A percentile compares a stretch with the other conserved stretches of the same genome.
Conservation (phyloP, 2,329 filamentous ascomycete species). For the Microcera coccophila region DNA sequence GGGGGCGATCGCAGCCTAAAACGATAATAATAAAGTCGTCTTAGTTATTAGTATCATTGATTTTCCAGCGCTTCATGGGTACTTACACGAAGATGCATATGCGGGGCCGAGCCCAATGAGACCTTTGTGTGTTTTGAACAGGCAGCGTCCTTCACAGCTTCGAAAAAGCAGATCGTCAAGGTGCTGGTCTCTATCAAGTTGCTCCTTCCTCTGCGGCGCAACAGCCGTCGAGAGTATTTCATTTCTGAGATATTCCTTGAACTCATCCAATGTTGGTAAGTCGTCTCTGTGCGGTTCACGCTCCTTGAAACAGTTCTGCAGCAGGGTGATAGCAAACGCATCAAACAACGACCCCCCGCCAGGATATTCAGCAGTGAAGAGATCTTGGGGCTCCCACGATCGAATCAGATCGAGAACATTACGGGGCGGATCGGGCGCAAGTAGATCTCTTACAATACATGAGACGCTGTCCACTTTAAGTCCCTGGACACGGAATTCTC, state of each 20-base stretch:
- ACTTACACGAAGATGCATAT: background rate
- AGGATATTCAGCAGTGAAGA: background rate
- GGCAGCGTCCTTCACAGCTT: background rate
- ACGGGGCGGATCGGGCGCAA: background rate
- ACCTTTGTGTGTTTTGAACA: constrained; percentile 1
- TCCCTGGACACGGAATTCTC: background rate
- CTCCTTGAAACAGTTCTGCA: background rate
- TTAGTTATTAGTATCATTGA: background rate
- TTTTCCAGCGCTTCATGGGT: background rate
- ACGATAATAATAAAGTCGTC: constrained; percentile 4
- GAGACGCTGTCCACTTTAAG: constrained; percentile 1
- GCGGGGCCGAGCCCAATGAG: background rate
- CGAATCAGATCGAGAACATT: background rate
- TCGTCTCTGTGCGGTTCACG: constrained; percentile 1
- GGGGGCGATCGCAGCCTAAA: constrained; percentile 1
- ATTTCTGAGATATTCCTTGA: background rate
- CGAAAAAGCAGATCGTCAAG: background rate
- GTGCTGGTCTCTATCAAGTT: too few relatives aligned
- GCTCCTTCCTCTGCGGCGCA: too few relatives aligned
- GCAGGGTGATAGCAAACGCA: constrained; percentile 1
- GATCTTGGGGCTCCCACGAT: background rate
- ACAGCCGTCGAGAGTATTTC: background rate
- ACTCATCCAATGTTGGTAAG: constrained; percentile 3
- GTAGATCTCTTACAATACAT: background rate
- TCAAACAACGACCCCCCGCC: constrained; percentile 4